A percentile compares a stretch with the other conserved stretches of the same genome.
Evolutionary conservation across 306 rosid species (phyloP).

Genomic region (Begonia fuchsioides): DNA sequence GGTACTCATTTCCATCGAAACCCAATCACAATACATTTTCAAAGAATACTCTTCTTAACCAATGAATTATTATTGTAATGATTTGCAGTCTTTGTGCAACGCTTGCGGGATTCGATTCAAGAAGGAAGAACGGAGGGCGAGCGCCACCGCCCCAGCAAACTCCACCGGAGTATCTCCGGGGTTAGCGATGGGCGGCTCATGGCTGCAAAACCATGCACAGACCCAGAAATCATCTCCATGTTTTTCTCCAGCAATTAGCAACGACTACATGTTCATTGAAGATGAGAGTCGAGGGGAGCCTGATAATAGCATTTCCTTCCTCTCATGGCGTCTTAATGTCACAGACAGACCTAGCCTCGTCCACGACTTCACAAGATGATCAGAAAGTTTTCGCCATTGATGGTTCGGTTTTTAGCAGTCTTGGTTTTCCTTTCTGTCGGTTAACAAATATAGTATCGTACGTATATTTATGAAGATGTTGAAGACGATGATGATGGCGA

Average conservation of each 20-base stretch:
- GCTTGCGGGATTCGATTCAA: conserved; percentile 98
- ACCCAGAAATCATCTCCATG: conserved; percentile 36
- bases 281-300: conserved; percentile 4
- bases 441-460: background rate
- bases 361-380: conserved; percentile 79
- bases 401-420: background rate
- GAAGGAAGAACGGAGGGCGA: conserved; percentile 61
- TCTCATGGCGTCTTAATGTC: conserved; percentile 89
- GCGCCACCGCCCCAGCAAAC: background rate
- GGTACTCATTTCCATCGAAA: conserved; percentile 20
- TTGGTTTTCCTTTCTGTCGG: background rate
- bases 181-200: background rate
- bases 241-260: conserved; percentile 28
- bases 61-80: too few relatives aligned
- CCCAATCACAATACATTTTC: too few relatives aligned
- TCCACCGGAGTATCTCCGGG: background rate
- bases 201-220: conserved; percentile 11
- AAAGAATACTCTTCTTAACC: too few relatives aligned
- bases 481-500: conserved; percentile 1
- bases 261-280: conserved; percentile 22
- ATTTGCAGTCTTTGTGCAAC: conserved; percentile 75
- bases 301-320: conserved; percentile 47
- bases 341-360: conserved; percentile 75
- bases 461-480: background rate
- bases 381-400: background rate